Evolutionary conservation across 306 rosid species (phyloP), one percentile per base, ranked within the genome.

Genomic region (Alnus glutinosa): DNA sequence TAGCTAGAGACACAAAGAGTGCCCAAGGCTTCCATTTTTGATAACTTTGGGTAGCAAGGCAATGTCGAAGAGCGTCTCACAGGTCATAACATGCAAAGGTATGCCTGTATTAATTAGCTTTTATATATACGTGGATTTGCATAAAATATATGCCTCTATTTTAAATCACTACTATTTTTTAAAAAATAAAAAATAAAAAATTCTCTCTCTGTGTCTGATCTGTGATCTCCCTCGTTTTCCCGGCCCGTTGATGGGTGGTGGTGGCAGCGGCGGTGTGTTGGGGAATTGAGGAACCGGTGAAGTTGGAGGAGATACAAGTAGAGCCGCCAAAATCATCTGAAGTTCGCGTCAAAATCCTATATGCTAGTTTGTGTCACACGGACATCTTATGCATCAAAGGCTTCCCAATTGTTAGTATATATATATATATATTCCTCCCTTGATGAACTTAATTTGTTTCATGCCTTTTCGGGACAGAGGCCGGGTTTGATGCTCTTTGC

Each of bases 351-450:
- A 88, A 88, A 86, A 83, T 87, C 87, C 77, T 90, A 4, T 73
- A 85, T 83, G 86, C 94, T 6, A 90, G 94, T 85, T 0, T 88
- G 5, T 86, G 94, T 82, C 92, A 85, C 78, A 77, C 90, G 5
- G 92, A 88, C 58, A 13, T 88, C 77, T 5, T 77, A 23, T 2
- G 74, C 66, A 32, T 46, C 77, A 16, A 81, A 39, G 94, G 94
- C 34, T 47, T 55, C 58, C 86, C 80, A 13, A 30, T 47, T 79
- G 90, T 86, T 66, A 66, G 80, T 73, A 5, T 39, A 39, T 39
- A 37, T 39, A 39, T 39, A 37, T 37, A 37, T 2, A 37, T 37
- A 37, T 37, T 2, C 3, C 39, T 37, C 4, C 39, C 39, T 37
- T 23, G 28, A 23, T 34, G 37, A 34, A 34, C 37, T 34, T 34